A percentile compares a stretch with the other conserved stretches of the same genome.
These are phyloP conservation scores for Ganoderma resinaceum DNA, from an alignment of 1,284 basidiomycete species.

Conservation along the genomic window DNA sequence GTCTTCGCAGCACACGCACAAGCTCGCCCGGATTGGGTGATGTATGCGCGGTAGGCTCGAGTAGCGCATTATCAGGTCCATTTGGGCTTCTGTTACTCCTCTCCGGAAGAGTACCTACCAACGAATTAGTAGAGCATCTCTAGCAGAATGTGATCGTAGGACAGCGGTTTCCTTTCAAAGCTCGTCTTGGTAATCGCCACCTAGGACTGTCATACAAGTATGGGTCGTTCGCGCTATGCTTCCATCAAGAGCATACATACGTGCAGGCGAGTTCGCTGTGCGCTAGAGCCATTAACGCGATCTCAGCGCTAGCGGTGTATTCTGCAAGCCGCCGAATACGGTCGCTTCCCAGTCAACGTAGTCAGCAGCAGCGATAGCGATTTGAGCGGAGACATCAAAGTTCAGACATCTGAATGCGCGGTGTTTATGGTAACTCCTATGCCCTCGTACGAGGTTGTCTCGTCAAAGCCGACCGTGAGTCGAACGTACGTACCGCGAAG, in stretches of 20 bases:
- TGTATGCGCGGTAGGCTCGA: not conserved
- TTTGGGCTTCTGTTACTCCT: slow-evolving; percentile 10
- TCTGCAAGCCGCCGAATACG: slow-evolving; percentile 28
- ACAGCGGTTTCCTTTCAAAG: slow-evolving; percentile 55
- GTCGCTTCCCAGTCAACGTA: slow-evolving; percentile 21
- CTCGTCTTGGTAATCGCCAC: slow-evolving; percentile 67
- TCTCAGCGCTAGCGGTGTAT: slow-evolving; percentile 22
- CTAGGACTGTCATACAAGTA: slow-evolving; percentile 50
- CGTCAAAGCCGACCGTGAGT: slow-evolving; percentile 39
- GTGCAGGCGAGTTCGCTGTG: slow-evolving; percentile 16
- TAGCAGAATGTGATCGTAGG: not conserved
- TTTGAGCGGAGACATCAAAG: slow-evolving; percentile 30
- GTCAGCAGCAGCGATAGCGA: slow-evolving; percentile 20
- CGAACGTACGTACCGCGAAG: slow-evolving; percentile 53
- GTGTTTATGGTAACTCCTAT: slow-evolving; percentile 53
- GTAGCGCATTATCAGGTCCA: too few relatives aligned
- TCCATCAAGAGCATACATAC: slow-evolving; percentile 45
- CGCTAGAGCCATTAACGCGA: slow-evolving; percentile 6
- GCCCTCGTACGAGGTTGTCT: slow-evolving; percentile 31
- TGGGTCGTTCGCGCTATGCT: slow-evolving; percentile 39
- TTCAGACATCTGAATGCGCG: slow-evolving; percentile 53
- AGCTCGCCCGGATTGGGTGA: not conserved
- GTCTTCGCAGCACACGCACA: not conserved
- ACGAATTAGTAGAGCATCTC: not conserved
- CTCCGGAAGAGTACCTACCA: not conserved